phyloP scores from a whole-genome alignment of 345 rosid genomes.

The Eucalyptus sp. region DNA sequence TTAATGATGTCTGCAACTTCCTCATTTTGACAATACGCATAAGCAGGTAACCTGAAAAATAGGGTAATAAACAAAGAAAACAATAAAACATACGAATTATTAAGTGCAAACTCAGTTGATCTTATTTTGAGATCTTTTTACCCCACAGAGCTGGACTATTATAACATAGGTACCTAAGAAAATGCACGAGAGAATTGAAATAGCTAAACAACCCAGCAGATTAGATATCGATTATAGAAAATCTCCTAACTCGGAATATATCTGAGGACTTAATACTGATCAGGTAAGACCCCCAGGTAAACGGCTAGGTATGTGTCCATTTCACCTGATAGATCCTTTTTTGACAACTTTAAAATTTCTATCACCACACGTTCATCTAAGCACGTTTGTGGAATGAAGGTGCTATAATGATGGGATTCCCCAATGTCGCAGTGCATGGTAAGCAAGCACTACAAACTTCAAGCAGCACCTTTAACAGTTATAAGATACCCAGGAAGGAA shows the following conservation, averaged over 20 bases:
- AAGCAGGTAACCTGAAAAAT: conserved; percentile 66
- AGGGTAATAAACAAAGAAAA: not conserved
- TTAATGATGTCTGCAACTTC: conserved; percentile 34
- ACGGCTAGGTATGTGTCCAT: not conserved
- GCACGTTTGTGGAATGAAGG: not conserved
- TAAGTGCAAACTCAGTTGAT: not conserved
- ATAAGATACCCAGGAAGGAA: not conserved
- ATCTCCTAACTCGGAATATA: not conserved
- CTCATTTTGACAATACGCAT: conserved; percentile 60
- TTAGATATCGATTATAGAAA: not conserved
- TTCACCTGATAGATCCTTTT: not conserved
- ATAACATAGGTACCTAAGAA: not conserved
- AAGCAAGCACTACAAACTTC: not conserved
- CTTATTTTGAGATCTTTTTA: not conserved
- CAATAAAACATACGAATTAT: not conserved
- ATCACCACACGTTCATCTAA: not conserved
- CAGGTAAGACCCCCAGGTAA: not conserved
- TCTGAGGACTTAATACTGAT: not conserved
- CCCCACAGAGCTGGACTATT: not conserved
- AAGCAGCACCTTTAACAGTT: not conserved
- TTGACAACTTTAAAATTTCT: not conserved
- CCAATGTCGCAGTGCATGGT: not conserved
- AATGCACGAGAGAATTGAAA: not conserved
- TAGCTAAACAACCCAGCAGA: not conserved
- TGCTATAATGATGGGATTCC: not conserved